phyloP scores from a whole-genome alignment of 2,329 filamentous ascomycete genomes.

The Exophiala calicioides region DNA sequence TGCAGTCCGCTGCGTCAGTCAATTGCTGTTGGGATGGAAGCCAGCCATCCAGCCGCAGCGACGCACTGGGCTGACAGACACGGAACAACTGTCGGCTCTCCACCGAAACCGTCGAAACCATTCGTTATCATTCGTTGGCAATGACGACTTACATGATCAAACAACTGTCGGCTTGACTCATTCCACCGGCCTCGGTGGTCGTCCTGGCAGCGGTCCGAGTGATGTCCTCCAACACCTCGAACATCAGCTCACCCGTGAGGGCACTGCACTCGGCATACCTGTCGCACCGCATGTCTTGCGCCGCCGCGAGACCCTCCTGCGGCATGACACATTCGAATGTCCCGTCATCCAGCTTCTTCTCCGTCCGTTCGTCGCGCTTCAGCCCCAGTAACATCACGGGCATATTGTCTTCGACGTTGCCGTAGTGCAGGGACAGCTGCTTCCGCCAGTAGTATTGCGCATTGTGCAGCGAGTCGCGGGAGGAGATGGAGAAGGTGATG shows the following conservation, averaged over 20 bases:
- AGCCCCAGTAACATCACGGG: slow-evolving; percentile 62
- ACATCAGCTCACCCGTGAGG: slow-evolving; percentile 60
- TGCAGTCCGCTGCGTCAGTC: not conserved
- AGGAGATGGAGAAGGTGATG: slow-evolving; percentile 60
- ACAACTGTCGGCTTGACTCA: slow-evolving; percentile 46
- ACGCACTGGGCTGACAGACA: no score
- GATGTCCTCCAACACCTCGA: slow-evolving; percentile 62
- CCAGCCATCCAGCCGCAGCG: no score
- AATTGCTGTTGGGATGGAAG: no score
- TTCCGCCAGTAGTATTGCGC: slow-evolving; percentile 50
- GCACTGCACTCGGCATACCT: slow-evolving; percentile 65
- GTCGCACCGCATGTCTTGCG: slow-evolving; percentile 62
- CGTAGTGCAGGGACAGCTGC: slow-evolving; percentile 52
- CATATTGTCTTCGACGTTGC: slow-evolving; percentile 45
- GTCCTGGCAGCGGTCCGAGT: slow-evolving; percentile 60
- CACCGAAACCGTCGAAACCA: no score
- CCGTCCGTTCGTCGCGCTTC: slow-evolving; percentile 51
- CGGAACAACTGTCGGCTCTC: no score
- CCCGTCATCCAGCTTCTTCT: slow-evolving; percentile 24
- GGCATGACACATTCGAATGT: slow-evolving; percentile 37
- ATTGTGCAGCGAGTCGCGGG: slow-evolving; percentile 52
- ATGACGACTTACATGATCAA: slow-evolving; percentile 42
- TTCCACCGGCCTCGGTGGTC: slow-evolving; percentile 56
- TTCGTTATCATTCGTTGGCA: no score
- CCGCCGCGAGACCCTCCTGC: slow-evolving; percentile 56